A percentile compares a stretch with the other conserved stretches of the same genome.
Evolutionary conservation across 164 flowering plant species (phyloP).

Genomic region (Dillenia suffruticosa): DNA sequence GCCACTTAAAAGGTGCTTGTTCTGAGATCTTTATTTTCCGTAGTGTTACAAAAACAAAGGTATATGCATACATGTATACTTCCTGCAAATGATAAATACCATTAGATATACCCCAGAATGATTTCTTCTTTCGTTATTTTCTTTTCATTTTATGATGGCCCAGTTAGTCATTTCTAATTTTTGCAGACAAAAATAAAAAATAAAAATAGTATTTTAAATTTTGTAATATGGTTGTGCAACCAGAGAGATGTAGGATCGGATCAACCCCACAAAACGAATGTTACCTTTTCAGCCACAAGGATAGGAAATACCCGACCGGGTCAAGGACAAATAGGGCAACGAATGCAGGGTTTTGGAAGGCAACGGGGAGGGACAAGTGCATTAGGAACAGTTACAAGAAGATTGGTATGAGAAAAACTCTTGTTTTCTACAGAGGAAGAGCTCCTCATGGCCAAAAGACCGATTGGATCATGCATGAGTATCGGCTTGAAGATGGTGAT

Average conservation of each 20-base stretch:
- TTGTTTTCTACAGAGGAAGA: slow-evolving; percentile 86
- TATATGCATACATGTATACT: too few relatives aligned
- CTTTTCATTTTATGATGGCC: too few relatives aligned
- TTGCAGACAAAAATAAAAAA: not conserved
- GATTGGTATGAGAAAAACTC: slow-evolving; percentile 96
- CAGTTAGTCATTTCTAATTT: too few relatives aligned
- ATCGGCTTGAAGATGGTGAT: slow-evolving; percentile 79
- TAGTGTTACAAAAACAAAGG: too few relatives aligned
- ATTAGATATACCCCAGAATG: not conserved
- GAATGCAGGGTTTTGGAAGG: slow-evolving; percentile 93
- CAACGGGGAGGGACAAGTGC: slow-evolving; percentile 94
- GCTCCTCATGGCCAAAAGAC: slow-evolving; percentile 97
- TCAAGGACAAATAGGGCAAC: slow-evolving; percentile 93
- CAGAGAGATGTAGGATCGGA: slow-evolving; percentile 88
- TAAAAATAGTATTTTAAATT: not conserved
- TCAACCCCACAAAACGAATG: slow-evolving; percentile 94
- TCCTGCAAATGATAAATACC: too few relatives aligned
- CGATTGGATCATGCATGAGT: slow-evolving; percentile 99
- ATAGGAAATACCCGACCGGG: slow-evolving; percentile 93
- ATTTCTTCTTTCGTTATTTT: not conserved
- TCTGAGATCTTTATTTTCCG: too few relatives aligned
- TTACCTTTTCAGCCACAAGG: slow-evolving; percentile 99
- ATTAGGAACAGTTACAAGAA: slow-evolving; percentile 78
- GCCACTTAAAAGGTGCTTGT: too few relatives aligned
- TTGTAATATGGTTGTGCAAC: not conserved